Evolutionary conservation across 192 early-diverging fungal genomes (phyloP).

Genomic region (Coemansia sp.): DNA sequence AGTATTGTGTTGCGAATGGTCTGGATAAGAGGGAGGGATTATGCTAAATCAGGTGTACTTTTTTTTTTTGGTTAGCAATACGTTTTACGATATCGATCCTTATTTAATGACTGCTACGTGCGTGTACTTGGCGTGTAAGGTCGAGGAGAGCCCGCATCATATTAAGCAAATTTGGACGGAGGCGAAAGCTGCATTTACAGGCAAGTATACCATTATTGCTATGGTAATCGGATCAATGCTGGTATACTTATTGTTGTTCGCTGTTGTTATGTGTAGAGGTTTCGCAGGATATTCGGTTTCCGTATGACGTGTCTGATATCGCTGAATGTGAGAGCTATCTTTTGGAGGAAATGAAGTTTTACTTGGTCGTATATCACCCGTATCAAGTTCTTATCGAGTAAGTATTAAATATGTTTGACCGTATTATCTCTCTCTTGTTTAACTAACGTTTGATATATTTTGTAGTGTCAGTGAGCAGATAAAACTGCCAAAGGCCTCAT

Average conservation of each 20-base stretch:
- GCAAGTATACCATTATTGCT: constrained; percentile 12
- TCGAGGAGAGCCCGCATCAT: constrained; percentile 79
- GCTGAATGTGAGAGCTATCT: constrained; percentile 94
- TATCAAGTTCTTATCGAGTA: constrained; percentile 77
- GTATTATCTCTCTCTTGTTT: background rate
- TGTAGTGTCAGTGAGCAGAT: constrained; percentile 35
- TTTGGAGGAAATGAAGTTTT: constrained; percentile 90
- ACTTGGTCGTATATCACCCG: constrained; percentile 86
- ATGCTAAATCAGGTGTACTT: background rate
- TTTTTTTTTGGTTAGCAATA: constrained; percentile 56
- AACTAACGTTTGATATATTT: background rate
- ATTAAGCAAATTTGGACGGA: constrained; percentile 60
- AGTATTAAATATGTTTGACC: constrained; percentile 21
- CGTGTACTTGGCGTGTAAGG: constrained; percentile 87
- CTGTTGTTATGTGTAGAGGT: constrained; percentile 14
- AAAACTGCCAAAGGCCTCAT: constrained; percentile 34
- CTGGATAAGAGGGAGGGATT: background rate
- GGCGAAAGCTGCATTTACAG: constrained; percentile 41
- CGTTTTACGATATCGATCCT: constrained; percentile 73
- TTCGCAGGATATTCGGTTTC: constrained; percentile 46
- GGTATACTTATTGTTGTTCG: too few relatives aligned
- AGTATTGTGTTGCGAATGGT: constrained; percentile 13
- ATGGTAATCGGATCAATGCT: too few relatives aligned
- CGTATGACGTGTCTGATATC: constrained; percentile 74
- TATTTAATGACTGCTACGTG: constrained; percentile 79